Conservation (phyloP, 139 green algal species). For the Limnomonas spitsbergensis region DNA sequence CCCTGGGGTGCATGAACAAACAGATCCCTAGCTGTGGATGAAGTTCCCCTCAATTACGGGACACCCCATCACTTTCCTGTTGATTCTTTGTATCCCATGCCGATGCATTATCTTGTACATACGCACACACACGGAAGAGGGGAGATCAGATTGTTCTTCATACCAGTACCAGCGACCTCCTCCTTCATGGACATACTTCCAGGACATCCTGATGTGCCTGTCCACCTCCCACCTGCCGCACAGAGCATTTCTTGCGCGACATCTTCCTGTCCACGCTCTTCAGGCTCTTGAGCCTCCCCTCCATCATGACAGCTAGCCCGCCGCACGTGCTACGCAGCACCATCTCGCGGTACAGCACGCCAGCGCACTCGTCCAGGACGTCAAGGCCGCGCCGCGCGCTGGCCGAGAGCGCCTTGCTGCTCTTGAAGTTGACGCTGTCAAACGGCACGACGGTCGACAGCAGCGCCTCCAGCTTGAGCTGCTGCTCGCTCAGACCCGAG, state of each 20-base stretch:
- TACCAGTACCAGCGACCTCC: too few relatives aligned
- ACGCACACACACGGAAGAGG: too few relatives aligned
- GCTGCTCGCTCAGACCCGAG: too few relatives aligned
- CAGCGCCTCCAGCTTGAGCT: slow-evolving; percentile 60
- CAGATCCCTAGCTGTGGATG: too few relatives aligned
- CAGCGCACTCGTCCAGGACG: slow-evolving; percentile 53
- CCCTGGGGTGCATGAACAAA: too few relatives aligned
- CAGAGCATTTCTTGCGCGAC: slow-evolving; percentile 68
- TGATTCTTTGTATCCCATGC: too few relatives aligned
- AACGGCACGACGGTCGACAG: slow-evolving; percentile 74
- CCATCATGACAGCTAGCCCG: slow-evolving; percentile 30
- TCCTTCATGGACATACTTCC: too few relatives aligned
- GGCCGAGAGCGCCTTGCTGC: slow-evolving; percentile 20
- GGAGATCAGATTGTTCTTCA: too few relatives aligned
- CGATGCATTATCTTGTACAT: too few relatives aligned
- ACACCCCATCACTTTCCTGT: too few relatives aligned
- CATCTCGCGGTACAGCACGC: slow-evolving; percentile 44
- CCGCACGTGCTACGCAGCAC: slow-evolving; percentile 26
- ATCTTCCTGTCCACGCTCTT: slow-evolving; percentile 87
- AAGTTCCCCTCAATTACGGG: too few relatives aligned
- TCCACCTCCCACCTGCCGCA: slow-evolving; percentile 10
- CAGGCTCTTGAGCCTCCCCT: slow-evolving; percentile 86
- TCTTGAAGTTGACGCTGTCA: slow-evolving; percentile 72
- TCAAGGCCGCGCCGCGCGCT: background rate
- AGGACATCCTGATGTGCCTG: too few relatives aligned